Base-by-base conservation (phyloP, 495 filamentous ascomycete species). In the Hypomontagnella submonticulosa region DNA sequence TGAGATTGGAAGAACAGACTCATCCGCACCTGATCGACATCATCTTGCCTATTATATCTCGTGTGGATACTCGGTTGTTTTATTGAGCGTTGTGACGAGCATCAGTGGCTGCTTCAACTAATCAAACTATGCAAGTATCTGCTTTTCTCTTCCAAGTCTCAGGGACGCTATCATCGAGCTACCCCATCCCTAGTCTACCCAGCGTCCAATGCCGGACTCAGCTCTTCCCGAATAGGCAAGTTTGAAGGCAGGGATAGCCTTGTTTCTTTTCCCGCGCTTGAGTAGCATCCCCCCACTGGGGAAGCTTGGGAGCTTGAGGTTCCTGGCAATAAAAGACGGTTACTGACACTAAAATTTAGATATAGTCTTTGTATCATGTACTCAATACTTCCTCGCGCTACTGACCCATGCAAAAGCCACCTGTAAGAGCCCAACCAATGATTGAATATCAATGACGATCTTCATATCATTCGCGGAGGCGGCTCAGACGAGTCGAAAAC, bases 171-270 rank as follows among this genome's bases (percentile, higher is more conserved):
- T 62, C 58, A 12, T 2, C 32, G 53, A 44, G 16, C 11, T n/a
- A n/a, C 38, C 51, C 52, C 51, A 16, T 48, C 19, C 13, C n/a
- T n/a, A 15, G 27, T 33, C 46, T 33, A 40, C 57, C 38, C 3
- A 53, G 32, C 32, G 51, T 5, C 58, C 58, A 61, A 58, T 67
- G 47, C 38, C 49, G 40, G 42, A 15, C 32, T 59, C 65, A 68
- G 58, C 54, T 49, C 59, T 34, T 63, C 65, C 65, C 8, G 48
- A 68, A 68, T 59, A 59, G 65, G 65, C 47, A 68, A 59, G n/a
- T 63, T 49, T 33, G 12, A 11, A 0, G 1, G 34, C 59, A 68
- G 37, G 65, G 59, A 13, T 34, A 32, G 10, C 23, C 65, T 19
- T 57, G 53, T 38, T 56, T 38, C 23, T 13, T 30, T 36, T 11